Base-by-base conservation (phyloP, 1,139 yeast genomes). In the Sugiyamaella xylanicola region DNA sequence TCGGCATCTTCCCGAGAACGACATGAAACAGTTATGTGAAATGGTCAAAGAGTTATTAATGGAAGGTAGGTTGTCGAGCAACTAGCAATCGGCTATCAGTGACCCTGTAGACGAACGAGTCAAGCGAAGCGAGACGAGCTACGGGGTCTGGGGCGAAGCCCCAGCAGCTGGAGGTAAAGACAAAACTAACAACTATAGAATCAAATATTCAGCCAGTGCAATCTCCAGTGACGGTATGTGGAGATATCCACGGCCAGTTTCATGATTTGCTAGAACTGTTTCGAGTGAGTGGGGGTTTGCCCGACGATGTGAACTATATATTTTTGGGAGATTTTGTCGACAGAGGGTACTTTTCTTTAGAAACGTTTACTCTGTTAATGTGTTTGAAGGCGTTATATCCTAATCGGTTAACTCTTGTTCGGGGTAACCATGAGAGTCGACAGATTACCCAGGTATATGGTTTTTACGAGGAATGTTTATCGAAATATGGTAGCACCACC, bases 211-310 rank as follows among this genome's bases (percentile, higher is more conserved):
- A 93, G 69, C 98, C 99, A 0, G 98, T 93, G 13, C 90, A 86
- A 70, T 84, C 95, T 36, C 99, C 99, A 1, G 98, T 93, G n/a
- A 91, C 97, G 1, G 97, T 93, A 13, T 93, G 98, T 77, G 99
- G 99, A 66, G 99, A 93, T 73, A 95, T 93, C 63, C 99, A 93
- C 73, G 99, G 99, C 5, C 99, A 93, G 72, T 93, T 93, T 71
- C 98, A 93, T 69, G 99, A 93, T 72, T 77, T 93, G 59, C 77
- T 93, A 68, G 98, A 93, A 72, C 78, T 93, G 46, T 93, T 93
- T 71, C 82, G 96, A 63, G 88, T 92, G 46, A 86, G 95, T 27
- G 99, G 99, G 27, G 98, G 98, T 39, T 82, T 95, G 67, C 99
- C 99, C 1, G 86, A 82, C 65, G 78, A 77, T 49, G 79, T 83